Evolutionary conservation across 2,329 filamentous ascomycete genomes (phyloP).

Genomic region (Macrophomina tecta): DNA sequence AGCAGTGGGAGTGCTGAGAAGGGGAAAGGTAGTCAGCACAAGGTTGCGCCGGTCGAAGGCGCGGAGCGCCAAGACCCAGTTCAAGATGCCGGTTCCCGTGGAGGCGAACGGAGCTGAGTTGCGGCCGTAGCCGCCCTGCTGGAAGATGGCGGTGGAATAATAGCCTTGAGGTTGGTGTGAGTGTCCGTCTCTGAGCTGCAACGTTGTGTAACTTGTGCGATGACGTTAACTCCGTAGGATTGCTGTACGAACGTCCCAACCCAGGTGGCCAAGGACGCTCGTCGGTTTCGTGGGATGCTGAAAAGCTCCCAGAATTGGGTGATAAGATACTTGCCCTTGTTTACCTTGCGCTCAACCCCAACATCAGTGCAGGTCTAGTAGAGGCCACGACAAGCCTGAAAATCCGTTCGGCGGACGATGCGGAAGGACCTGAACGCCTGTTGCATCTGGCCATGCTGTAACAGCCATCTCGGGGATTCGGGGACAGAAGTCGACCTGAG

Average conservation of each 20-base stretch:
- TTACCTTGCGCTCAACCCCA: slow-evolving; percentile 45
- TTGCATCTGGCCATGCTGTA: slow-evolving; percentile 48
- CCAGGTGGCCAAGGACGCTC: slow-evolving; percentile 42
- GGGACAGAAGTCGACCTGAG: slow-evolving; percentile 28
- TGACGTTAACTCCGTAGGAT: slow-evolving; percentile 36
- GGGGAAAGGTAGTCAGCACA: slow-evolving; percentile 52
- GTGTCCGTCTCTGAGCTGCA: too few relatives aligned
- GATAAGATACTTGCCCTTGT: slow-evolving; percentile 32
- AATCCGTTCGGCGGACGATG: slow-evolving; percentile 45
- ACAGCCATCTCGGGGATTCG: slow-evolving; percentile 54
- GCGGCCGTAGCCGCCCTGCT: slow-evolving; percentile 35
- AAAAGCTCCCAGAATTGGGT: slow-evolving; percentile 52
- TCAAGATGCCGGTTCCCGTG: slow-evolving; percentile 52
- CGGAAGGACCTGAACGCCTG: slow-evolving; percentile 51
- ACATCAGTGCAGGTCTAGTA: slow-evolving; percentile 43
- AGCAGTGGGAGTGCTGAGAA: slow-evolving; percentile 57
- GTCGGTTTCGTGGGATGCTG: slow-evolving; percentile 53
- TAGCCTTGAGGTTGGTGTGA: slow-evolving; percentile 19
- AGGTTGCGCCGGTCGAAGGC: slow-evolving; percentile 49
- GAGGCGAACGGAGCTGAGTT: slow-evolving; percentile 44
- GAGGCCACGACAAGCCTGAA: slow-evolving; percentile 54
- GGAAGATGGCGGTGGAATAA: slow-evolving; percentile 40
- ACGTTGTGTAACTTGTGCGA: too few relatives aligned
- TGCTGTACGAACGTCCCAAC: slow-evolving; percentile 29
- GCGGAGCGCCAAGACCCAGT: slow-evolving; percentile 54